phyloP scores from a whole-genome alignment of 2,329 filamentous ascomycete genomes.

The Talaromyces sp. region DNA sequence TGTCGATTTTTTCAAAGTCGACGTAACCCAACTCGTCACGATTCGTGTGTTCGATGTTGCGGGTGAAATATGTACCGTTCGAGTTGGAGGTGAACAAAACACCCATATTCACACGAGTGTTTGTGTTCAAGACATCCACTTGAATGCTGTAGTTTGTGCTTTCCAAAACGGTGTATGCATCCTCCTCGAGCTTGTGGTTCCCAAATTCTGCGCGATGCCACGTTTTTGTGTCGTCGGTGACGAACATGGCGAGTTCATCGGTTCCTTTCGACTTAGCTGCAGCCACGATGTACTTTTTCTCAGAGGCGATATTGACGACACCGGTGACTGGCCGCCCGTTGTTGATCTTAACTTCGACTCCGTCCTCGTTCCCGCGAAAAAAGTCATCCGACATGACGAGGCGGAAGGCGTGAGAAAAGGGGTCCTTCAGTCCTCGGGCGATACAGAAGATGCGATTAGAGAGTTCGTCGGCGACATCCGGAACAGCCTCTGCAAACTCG shows the following conservation, averaged over 20 bases:
- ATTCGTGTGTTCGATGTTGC: slow-evolving; percentile 89
- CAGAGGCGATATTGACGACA: slow-evolving; percentile 72
- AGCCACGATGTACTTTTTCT: slow-evolving; percentile 81
- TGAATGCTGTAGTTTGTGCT: slow-evolving; percentile 98
- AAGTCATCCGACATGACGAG: slow-evolving; percentile 78
- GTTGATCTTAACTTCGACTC: slow-evolving; percentile 70
- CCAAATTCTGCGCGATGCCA: slow-evolving; percentile 94
- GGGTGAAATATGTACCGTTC: slow-evolving; percentile 91
- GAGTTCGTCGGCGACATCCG: slow-evolving; percentile 58
- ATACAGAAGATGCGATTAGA: slow-evolving; percentile 74
- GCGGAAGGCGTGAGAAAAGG: slow-evolving; percentile 67
- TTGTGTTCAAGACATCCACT: slow-evolving; percentile 77
- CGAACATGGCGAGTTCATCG: slow-evolving; percentile 85
- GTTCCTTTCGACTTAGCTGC: slow-evolving; percentile 75
- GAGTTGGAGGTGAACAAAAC: slow-evolving; percentile 93
- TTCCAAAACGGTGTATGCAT: slow-evolving; percentile 87
- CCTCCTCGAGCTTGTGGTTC: slow-evolving; percentile 76
- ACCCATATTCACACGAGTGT: slow-evolving; percentile 64
- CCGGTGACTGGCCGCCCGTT: slow-evolving; percentile 69
- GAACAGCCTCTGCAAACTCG: slow-evolving; percentile 51
- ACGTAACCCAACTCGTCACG: slow-evolving; percentile 70
- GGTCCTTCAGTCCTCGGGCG: slow-evolving; percentile 64
- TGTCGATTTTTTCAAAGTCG: slow-evolving; percentile 90
- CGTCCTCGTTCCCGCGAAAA: slow-evolving; percentile 56
- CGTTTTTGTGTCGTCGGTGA: slow-evolving; percentile 72